Evolutionary conservation across 306 rosid genomes (phyloP), one percentile per base, ranked within the genome.

Genomic region (Glycine tomentella): DNA sequence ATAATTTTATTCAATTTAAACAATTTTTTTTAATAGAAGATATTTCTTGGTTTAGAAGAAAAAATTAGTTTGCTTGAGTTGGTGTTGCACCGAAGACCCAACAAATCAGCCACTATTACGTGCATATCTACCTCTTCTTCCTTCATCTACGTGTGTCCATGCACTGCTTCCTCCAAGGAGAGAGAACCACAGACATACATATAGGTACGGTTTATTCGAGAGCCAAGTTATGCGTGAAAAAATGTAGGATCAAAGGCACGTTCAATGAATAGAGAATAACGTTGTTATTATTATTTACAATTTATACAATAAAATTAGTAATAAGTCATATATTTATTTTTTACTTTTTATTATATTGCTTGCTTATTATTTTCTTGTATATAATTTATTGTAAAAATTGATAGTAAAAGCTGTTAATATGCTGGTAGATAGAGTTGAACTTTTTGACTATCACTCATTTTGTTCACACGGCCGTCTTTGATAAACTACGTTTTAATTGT

Each of bases 31-130:
- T 25, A 25, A 25, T 25, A 25, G 2, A 25, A 20, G 20, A 20
- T 20, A 20, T 20, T 20, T 20, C 20, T 20, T 20, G 20, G 20
- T 20, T 20, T 20, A 34, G 38, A 34, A 34, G 38, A 34, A 34
- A 34, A 34, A 34, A 34, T 2, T n/a, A 33, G 4, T 73, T 84
- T 7, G 77, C 68, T 48, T 33, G 77, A 4, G 9, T 45, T 31
- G 40, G 25, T 9, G 53, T 34, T 33, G 72, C 64, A 71, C 78
- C 72, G 78, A 80, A 71, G 64, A 40, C 34, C 55, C 63, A 56
- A 75, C 83, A 9, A 83, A 75, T 82, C 10, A 59, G 7, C 52
- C 46, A 63, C 8, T 59, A 58, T 11, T 82, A 87, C 83, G 83
- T 84, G 83, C 56, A 42, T 8, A 5, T 38, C 16, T 15, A 57